Evolutionary conservation across 2,329 filamentous ascomycete species (phyloP).

Genomic region (Orbilia blumenaviensis): DNA sequence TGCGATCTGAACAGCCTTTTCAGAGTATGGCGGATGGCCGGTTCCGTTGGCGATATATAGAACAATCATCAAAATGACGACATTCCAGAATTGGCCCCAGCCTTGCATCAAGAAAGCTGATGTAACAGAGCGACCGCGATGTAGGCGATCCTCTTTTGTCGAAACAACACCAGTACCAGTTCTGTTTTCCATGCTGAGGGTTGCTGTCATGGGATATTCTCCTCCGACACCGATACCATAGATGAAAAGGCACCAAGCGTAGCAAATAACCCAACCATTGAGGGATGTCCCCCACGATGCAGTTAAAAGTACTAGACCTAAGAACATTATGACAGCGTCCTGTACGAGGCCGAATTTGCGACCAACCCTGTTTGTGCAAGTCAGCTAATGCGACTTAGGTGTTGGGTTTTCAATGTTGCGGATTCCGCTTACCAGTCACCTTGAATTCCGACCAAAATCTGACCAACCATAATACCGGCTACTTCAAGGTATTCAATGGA

Average conservation of each 20-base stretch:
- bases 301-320: constrained; percentile 90
- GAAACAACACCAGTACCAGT: constrained; percentile 86
- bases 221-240: constrained; percentile 81
- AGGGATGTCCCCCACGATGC: constrained; percentile 86
- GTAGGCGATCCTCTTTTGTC: constrained; percentile 89
- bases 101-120: constrained; percentile 98
- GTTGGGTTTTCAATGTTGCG: not conserved
- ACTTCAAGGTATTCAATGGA: constrained; percentile 92
- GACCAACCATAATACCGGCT: constrained; percentile 91
- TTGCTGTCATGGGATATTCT: constrained; percentile 96
- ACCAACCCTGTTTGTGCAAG: constrained; percentile 73
- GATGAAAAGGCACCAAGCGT: constrained; percentile 93
- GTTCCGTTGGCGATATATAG: constrained; percentile 85
- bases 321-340: constrained; percentile 91
- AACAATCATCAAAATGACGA: constrained; percentile 84
- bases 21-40: constrained; percentile 75
- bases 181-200: constrained; percentile 90
- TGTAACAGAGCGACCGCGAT: constrained; percentile 94
- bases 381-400: constrained; percentile 66
- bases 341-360: constrained; percentile 96
- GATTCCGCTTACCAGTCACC: constrained; percentile 68
- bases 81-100: constrained; percentile 96
- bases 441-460: constrained; percentile 83
- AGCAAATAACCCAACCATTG: constrained; percentile 97
- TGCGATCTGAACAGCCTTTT: constrained; percentile 82